Conservation (phyloP, 495 filamentous ascomycete genomes). For the Xylaria longipes region DNA sequence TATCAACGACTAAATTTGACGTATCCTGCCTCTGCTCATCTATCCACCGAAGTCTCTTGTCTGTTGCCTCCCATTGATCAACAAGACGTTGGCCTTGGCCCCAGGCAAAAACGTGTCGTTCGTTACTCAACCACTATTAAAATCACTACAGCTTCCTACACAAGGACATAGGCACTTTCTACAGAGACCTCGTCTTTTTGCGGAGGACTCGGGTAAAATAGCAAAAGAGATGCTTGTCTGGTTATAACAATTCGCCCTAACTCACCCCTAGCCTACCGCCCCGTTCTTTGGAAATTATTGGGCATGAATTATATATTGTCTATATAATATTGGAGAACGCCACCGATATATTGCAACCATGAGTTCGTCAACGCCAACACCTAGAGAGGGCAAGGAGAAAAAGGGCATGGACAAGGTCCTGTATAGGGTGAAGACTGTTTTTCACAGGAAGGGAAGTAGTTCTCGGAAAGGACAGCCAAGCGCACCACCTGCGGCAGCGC, state of each 20-base stretch:
- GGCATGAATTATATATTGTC: constrained; percentile 1
- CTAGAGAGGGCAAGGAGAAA: constrained; percentile 60
- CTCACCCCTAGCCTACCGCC: neutral
- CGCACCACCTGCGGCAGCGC: constrained; percentile 35
- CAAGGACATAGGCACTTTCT: neutral
- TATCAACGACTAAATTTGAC: neutral
- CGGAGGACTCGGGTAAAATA: neutral
- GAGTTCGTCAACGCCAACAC: constrained; percentile 50
- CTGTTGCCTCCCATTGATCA: constrained; percentile 1
- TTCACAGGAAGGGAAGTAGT: constrained; percentile 57
- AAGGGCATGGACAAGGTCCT: constrained; percentile 68
- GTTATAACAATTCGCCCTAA: constrained; percentile 20
- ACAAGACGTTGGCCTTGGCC: neutral
- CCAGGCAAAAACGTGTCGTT: neutral
- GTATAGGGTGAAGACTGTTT: constrained; percentile 67
- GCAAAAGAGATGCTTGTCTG: neutral
- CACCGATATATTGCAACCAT: constrained; percentile 38
- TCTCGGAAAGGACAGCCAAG: constrained; percentile 49
- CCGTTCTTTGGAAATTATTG: neutral
- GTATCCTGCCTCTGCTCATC: neutral
- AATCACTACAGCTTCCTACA: neutral
- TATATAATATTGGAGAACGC: constrained; percentile 4
- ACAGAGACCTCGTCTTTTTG: neutral
- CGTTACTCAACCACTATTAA: neutral
- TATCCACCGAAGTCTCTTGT: neutral